Evolutionary conservation across 257 asterid genomes (phyloP).

Genomic region (Leptodermis oblonga): DNA sequence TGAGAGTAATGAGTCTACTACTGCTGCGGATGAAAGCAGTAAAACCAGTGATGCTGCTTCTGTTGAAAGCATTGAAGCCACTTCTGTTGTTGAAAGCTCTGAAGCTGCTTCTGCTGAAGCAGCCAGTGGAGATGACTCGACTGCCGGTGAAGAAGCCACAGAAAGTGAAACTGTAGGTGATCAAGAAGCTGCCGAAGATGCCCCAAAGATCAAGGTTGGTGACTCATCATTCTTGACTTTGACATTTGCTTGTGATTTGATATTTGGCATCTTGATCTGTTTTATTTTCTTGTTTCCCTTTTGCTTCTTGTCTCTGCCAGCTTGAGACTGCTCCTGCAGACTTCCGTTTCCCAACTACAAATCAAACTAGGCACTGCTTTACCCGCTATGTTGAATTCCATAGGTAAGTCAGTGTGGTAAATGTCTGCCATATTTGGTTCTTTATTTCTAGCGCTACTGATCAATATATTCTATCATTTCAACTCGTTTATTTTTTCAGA

Average conservation of each 20-base stretch:
- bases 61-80: slow-evolving; percentile 2
- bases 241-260: background rate
- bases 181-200: slow-evolving; percentile 53
- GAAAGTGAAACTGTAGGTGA: slow-evolving; percentile 42
- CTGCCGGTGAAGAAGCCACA: slow-evolving; percentile 41
- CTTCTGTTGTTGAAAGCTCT: slow-evolving; percentile 15
- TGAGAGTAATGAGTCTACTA: slow-evolving; percentile 41
- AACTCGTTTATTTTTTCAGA: slow-evolving; percentile 39
- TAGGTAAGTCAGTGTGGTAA: slow-evolving; percentile 37
- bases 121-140: slow-evolving; percentile 16
- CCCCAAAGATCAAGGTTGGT: slow-evolving; percentile 66
- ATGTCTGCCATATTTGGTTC: background rate
- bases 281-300: background rate
- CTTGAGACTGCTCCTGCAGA: slow-evolving; percentile 98
- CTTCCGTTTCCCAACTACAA: slow-evolving; percentile 95
- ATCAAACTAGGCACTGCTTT: slow-evolving; percentile 96
- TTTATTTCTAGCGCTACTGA: background rate
- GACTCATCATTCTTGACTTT: background rate
- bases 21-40: slow-evolving; percentile 38
- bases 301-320: slow-evolving; percentile 31
- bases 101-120: slow-evolving; percentile 37
- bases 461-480: background rate
- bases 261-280: slow-evolving; percentile 16
- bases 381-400: slow-evolving; percentile 90
- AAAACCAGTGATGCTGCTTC: slow-evolving; percentile 21